A percentile compares a stretch with the other conserved stretches of the same genome.
phyloP scores from a whole-genome alignment of 192 early-diverging fungal species.

The Mortierella hygrophila region DNA sequence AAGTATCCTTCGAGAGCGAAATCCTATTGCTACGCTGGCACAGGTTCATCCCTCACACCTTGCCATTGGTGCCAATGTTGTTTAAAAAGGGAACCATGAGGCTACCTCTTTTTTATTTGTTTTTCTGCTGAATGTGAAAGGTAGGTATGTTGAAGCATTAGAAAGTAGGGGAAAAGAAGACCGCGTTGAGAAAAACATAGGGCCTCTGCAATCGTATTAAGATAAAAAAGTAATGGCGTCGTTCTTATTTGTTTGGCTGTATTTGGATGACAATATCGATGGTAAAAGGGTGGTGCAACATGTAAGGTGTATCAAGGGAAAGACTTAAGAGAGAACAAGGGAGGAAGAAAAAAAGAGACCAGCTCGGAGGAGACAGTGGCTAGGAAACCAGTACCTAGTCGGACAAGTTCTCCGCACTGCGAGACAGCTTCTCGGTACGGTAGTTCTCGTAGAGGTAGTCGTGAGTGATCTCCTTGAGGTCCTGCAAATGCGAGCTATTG shows the following conservation, averaged over 20 bases:
- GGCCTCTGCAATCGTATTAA: background rate
- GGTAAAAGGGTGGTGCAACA: background rate
- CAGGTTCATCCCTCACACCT: too few species aligned
- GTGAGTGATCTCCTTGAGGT: conserved; percentile 97
- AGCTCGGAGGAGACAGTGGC: background rate
- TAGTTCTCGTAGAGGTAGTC: conserved; percentile 96
- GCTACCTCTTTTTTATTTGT: background rate
- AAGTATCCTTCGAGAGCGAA: too few species aligned
- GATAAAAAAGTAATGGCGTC: background rate
- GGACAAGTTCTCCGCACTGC: conserved; percentile 53
- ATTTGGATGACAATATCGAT: background rate
- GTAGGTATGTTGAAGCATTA: background rate
- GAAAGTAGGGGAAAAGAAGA: background rate
- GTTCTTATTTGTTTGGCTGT: conserved; percentile 7
- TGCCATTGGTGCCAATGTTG: too few species aligned
- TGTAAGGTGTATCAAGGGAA: conserved; percentile 12
- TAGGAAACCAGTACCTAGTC: conserved; percentile 52
- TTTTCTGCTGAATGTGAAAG: background rate
- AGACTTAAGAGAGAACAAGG: background rate
- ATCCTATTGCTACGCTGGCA: too few species aligned
- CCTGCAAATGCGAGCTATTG: conserved; percentile 94
- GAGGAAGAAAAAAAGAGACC: background rate
- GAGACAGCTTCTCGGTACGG: conserved; percentile 90
- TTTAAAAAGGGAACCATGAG: background rate
- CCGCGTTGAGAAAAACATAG: background rate